A percentile compares a stretch with the other conserved stretches of the same genome.
Evolutionary conservation across 306 rosid species (phyloP).

Genomic region (Quercus suber): DNA sequence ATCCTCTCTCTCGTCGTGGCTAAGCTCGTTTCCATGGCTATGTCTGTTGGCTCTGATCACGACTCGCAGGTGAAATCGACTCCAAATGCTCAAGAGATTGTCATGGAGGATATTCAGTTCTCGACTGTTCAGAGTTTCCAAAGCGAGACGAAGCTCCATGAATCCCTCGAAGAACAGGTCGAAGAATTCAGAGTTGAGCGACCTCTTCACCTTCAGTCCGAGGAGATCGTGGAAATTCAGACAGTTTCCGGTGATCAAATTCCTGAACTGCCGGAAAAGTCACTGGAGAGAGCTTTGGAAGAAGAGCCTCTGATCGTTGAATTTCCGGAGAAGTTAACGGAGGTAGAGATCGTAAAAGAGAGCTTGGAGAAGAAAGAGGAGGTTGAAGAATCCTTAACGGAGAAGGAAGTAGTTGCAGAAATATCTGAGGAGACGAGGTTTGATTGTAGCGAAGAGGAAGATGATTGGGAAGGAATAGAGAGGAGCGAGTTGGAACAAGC

Average conservation of each 20-base stretch:
- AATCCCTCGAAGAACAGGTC: constrained; percentile 22
- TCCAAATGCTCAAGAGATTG: constrained; percentile 7
- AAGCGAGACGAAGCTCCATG: constrained; percentile 29
- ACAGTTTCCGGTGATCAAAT: not conserved
- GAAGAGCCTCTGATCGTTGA: not conserved
- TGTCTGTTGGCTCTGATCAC: constrained; percentile 21
- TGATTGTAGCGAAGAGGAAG: constrained; percentile 39
- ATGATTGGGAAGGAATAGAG: constrained; percentile 90
- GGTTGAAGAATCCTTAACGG: constrained; percentile 9
- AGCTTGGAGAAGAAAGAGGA: not conserved
- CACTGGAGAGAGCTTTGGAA: not conserved
- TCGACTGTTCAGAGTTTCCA: constrained; percentile 25
- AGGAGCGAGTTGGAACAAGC: constrained; percentile 62
- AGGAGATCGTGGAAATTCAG: constrained; percentile 11
- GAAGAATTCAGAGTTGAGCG: constrained; percentile 12
- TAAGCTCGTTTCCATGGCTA: constrained; percentile 50
- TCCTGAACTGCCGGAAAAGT: not conserved
- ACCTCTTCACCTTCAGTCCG: not conserved
- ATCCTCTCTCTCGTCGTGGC: constrained; percentile 53
- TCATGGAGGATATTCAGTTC: constrained; percentile 13
- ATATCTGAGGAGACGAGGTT: constrained; percentile 10
- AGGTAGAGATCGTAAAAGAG: not conserved
- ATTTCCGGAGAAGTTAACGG: not conserved
- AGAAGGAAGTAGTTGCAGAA: constrained; percentile 12
- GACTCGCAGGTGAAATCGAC: constrained; percentile 1